Evolutionary conservation across 768 basidiomycete genomes (phyloP).

Genomic region (Collybiopsis luxurians): DNA sequence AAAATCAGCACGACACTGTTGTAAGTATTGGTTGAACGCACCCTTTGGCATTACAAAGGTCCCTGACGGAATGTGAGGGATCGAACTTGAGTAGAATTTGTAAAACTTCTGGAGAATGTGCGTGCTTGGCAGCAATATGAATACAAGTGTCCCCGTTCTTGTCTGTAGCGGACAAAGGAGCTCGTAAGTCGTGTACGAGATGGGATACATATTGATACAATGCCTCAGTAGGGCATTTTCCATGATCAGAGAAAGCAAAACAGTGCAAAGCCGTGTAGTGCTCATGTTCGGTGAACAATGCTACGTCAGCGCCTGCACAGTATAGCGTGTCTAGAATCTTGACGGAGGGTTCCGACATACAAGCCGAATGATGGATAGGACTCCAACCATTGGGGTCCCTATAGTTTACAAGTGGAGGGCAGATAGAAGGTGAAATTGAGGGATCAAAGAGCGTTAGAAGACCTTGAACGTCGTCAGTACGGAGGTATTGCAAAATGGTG

Average conservation of each 20-base stretch:
- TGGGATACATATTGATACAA: constrained; percentile 63
- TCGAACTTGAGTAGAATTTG: constrained; percentile 67
- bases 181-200: constrained; percentile 65
- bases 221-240: constrained; percentile 31
- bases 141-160: constrained; percentile 73
- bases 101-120: constrained; percentile 60
- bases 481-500: constrained; percentile 53
- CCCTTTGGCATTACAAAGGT: constrained; percentile 71
- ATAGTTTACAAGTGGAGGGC: constrained; percentile 61
- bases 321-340: constrained; percentile 70
- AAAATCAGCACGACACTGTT: neutral
- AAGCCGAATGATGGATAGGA: constrained; percentile 67
- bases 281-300: constrained; percentile 62
- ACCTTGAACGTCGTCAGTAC: constrained; percentile 45
- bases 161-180: constrained; percentile 66
- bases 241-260: constrained; percentile 43
- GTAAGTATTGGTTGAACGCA: constrained; percentile 30
- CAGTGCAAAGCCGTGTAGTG: constrained; percentile 70
- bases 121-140: constrained; percentile 77
- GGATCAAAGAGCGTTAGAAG: constrained; percentile 57
- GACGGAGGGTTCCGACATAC: constrained; percentile 50
- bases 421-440: constrained; percentile 40
- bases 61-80: constrained; percentile 47
- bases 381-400: constrained; percentile 72
- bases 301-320: constrained; percentile 72